Conservation (phyloP, 1,284 basidiomycete species). For the Leccinum ambiguum region DNA sequence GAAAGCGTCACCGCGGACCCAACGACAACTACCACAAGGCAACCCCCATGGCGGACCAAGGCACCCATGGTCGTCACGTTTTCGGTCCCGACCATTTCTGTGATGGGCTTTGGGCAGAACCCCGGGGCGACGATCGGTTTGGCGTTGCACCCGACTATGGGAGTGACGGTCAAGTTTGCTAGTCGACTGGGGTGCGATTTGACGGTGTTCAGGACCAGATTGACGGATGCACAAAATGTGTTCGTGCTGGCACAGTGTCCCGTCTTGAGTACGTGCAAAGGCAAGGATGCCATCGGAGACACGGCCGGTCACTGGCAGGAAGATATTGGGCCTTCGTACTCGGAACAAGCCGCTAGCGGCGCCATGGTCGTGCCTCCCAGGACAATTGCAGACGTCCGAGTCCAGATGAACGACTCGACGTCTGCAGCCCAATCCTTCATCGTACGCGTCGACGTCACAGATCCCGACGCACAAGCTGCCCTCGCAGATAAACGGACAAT, state of each 20-base stretch:
- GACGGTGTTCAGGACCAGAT: slow-evolving; percentile 31
- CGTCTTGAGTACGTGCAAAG: slow-evolving; percentile 1
- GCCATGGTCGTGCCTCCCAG: neutral
- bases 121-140: slow-evolving; percentile 28
- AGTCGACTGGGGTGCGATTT: slow-evolving; percentile 27
- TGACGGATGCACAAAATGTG: slow-evolving; percentile 33
- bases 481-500: slow-evolving; percentile 14
- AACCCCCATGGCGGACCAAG: slow-evolving; percentile 29
- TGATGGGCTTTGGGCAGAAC: slow-evolving; percentile 26
- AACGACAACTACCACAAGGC: neutral
- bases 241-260: slow-evolving; percentile 29
- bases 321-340: neutral
- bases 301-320: slow-evolving; percentile 13
- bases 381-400: neutral
- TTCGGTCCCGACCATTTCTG: slow-evolving; percentile 33
- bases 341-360: neutral
- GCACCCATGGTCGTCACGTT: slow-evolving; percentile 40
- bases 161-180: slow-evolving; percentile 8
- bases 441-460: slow-evolving; percentile 19
- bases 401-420: slow-evolving; percentile 16
- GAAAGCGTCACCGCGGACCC: slow-evolving; percentile 28
- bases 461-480: slow-evolving; percentile 15
- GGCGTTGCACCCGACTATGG: slow-evolving; percentile 28
- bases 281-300: neutral
- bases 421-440: slow-evolving; percentile 17